A percentile compares a stretch with the other conserved stretches of the same genome.
phyloP scores from a whole-genome alignment of 345 rosid species.

The Camelina sativa region DNA sequence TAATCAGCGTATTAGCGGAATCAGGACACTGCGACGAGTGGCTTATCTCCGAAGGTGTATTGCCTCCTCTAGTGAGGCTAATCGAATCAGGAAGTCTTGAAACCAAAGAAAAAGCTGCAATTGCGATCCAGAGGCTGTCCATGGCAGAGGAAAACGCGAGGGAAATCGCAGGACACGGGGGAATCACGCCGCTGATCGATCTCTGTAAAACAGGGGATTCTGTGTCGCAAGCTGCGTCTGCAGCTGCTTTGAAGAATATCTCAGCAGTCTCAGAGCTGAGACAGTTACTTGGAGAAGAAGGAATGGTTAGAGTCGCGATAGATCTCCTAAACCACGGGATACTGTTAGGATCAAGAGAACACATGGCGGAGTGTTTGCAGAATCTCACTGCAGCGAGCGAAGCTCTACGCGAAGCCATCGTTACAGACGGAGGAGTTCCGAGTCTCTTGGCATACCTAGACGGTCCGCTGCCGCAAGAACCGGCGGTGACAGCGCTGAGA shows the following conservation, averaged over 20 bases:
- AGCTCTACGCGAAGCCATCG: constrained; percentile 60
- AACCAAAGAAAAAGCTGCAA: constrained; percentile 81
- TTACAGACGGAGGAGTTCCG: constrained; percentile 73
- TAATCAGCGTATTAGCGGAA: constrained; percentile 75
- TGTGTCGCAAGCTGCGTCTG: constrained; percentile 81
- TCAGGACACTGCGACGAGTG: constrained; percentile 81
- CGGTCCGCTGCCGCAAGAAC: constrained; percentile 82
- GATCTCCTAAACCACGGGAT: constrained; percentile 77
- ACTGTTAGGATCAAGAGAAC: constrained; percentile 72
- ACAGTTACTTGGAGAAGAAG: constrained; percentile 76
- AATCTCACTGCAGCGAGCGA: constrained; percentile 86
- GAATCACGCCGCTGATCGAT: constrained; percentile 68
- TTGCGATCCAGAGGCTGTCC: constrained; percentile 81
- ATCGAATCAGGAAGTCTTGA: constrained; percentile 76
- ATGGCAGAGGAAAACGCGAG: constrained; percentile 71
- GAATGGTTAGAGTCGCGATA: constrained; percentile 66
- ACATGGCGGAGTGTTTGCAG: constrained; percentile 93
- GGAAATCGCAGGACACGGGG: constrained; percentile 87
- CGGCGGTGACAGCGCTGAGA: constrained; percentile 79
- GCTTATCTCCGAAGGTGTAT: constrained; percentile 83
- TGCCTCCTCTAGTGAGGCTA: constrained; percentile 86
- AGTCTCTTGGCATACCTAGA: constrained; percentile 76
- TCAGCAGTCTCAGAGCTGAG: constrained; percentile 76
- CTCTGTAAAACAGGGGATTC: constrained; percentile 76
- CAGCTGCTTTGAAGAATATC: constrained; percentile 81